phyloP scores from a whole-genome alignment of 768 basidiomycete species.

The Trametes villosa region DNA sequence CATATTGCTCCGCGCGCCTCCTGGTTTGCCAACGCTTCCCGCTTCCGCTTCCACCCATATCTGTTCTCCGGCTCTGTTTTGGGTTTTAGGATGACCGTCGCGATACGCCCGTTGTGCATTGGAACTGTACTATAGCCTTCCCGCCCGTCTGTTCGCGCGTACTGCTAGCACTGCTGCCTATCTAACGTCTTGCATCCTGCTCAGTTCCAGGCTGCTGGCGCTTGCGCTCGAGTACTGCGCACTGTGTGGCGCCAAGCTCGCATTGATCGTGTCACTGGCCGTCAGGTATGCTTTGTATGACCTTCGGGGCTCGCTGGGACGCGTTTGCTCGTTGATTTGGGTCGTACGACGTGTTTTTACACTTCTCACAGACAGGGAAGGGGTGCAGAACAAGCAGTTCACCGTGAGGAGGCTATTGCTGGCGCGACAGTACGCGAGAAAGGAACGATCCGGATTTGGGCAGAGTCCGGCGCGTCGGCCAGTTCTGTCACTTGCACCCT shows the following conservation, averaged over 20 bases:
- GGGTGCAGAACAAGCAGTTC: no score
- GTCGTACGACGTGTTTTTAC: no score
- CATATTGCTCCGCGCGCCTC: not conserved
- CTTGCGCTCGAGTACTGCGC: no score
- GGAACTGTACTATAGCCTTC: slow-evolving; percentile 23
- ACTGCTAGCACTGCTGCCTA: not conserved
- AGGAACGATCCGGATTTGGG: not conserved
- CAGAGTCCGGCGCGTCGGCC: not conserved
- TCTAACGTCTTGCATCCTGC: slow-evolving; percentile 3
- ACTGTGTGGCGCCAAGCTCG: no score
- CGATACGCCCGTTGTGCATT: slow-evolving; percentile 18
- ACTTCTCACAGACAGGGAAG: no score
- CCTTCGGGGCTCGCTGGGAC: no score
- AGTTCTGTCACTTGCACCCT: no score
- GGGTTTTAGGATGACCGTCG: slow-evolving; percentile 20
- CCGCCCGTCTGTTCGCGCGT: not conserved
- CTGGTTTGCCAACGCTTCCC: slow-evolving; percentile 5
- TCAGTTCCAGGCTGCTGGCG: not conserved
- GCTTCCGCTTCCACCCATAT: not conserved
- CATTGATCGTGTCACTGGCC: no score
- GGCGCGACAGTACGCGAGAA: no score
- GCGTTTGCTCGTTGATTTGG: no score
- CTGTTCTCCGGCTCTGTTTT: slow-evolving; percentile 1
- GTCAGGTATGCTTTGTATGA: no score
- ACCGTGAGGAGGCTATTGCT: no score